A percentile compares a stretch with the other conserved stretches of the same genome.
Conservation (phyloP, 2,329 filamentous ascomycete species). For the Arthrobotrys megalospora region DNA sequence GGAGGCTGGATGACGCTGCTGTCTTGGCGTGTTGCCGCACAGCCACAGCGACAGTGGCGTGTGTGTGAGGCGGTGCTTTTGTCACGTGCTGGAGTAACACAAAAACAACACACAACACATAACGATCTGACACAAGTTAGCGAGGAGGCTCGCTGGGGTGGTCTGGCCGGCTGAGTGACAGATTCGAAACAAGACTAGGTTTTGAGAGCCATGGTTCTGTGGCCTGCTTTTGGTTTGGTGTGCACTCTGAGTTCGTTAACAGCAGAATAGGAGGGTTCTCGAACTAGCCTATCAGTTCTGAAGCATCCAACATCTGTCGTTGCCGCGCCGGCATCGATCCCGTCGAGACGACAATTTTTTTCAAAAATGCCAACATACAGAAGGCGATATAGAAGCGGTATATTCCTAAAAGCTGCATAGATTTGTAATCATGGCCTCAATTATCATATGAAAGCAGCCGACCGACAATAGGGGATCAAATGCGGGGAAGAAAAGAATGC, state of each 20-base stretch:
- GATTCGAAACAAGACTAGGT: background rate
- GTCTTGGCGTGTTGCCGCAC: background rate
- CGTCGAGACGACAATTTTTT: background rate
- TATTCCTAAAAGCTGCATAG: too few relatives aligned
- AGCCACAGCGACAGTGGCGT: background rate
- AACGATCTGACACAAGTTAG: too few relatives aligned
- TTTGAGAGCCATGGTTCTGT: background rate
- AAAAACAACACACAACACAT: background rate
- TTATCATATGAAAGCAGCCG: too few relatives aligned
- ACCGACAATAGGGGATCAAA: background rate
- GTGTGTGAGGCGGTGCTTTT: background rate
- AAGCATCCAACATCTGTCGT: too few relatives aligned
- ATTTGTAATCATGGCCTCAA: too few relatives aligned
- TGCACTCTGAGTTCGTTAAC: too few relatives aligned
- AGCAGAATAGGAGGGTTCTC: background rate
- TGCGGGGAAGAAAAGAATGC: background rate
- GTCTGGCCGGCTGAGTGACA: background rate
- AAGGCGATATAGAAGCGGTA: too few relatives aligned
- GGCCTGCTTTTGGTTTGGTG: background rate
- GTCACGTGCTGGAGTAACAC: conserved; percentile 4
- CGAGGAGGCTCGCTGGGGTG: too few relatives aligned
- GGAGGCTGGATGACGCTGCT: conserved; percentile 2
- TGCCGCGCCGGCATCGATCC: too few relatives aligned
- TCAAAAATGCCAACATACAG: background rate
- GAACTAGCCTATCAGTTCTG: background rate